These are phyloP conservation scores for Globisporangium nunn DNA, from an alignment of 352 stramenopile species.

Conservation along the genomic window DNA sequence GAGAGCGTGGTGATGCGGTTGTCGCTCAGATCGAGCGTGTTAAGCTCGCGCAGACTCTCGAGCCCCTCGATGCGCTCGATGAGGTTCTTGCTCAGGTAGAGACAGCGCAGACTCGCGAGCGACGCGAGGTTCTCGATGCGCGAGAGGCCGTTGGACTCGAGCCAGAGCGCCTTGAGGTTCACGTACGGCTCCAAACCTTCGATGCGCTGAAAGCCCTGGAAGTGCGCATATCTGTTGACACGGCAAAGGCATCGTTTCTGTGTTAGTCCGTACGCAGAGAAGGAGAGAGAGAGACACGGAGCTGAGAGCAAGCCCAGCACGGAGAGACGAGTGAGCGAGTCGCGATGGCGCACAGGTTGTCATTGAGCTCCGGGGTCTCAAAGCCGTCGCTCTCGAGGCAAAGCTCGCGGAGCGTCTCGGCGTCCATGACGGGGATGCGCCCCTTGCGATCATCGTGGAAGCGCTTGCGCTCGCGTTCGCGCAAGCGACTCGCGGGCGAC, in stretches of 20 bases:
- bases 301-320: background rate
- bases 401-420: conserved; percentile 71
- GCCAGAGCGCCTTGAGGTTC: conserved; percentile 92
- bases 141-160: conserved; percentile 92
- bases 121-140: conserved; percentile 76
- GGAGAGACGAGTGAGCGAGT: no score
- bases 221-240: conserved; percentile 86
- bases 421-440: conserved; percentile 83
- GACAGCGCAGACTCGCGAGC: conserved; percentile 80
- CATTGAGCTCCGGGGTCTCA: conserved; percentile 72
- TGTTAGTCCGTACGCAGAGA: background rate
- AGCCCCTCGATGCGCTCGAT: conserved; percentile 76
- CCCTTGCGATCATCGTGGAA: conserved; percentile 62
- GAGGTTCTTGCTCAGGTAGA: conserved; percentile 93
- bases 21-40: conserved; percentile 90
- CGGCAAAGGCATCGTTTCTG: background rate
- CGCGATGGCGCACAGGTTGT: conserved; percentile 52
- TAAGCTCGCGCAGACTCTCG: conserved; percentile 60
- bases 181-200: conserved; percentile 92
- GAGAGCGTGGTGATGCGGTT: conserved; percentile 85
- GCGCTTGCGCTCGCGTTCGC: conserved; percentile 60
- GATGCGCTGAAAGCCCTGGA: conserved; percentile 92
- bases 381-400: conserved; percentile 92
- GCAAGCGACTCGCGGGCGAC: conserved; percentile 45
- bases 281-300: background rate